These are phyloP conservation scores for Clonostachys rhizophaga DNA, from an alignment of 2,329 filamentous ascomycete species.

Conservation along the genomic window DNA sequence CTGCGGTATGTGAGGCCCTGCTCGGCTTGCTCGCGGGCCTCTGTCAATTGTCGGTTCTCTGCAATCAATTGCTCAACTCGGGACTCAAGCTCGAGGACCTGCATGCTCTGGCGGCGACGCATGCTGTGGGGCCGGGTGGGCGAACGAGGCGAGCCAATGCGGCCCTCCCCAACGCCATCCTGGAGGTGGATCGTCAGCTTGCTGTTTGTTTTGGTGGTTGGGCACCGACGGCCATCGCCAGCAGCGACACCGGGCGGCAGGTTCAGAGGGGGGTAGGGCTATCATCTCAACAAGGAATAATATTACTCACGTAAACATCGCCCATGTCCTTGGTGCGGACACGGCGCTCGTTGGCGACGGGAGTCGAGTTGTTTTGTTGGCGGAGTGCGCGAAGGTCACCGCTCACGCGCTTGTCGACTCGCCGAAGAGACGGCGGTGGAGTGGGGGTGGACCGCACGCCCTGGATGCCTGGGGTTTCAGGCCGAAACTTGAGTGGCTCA, in stretches of 20 bases:
- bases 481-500: conserved; percentile 49
- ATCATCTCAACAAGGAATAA: not conserved
- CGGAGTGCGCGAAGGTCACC: conserved; percentile 58
- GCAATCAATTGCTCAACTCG: conserved; percentile 78
- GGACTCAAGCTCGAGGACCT: conserved; percentile 86
- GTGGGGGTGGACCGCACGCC: conserved; percentile 30
- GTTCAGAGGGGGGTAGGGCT: not conserved
- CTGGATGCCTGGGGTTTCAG: conserved; percentile 57
- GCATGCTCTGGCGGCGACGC: conserved; percentile 96
- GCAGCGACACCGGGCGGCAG: not conserved
- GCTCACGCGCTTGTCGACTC: conserved; percentile 64
- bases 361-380: conserved; percentile 43
- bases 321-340: conserved; percentile 81
- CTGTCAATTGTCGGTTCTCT: conserved; percentile 77
- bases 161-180: conserved; percentile 93
- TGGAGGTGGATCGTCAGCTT: conserved; percentile 31
- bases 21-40: conserved; percentile 68
- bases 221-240: not conserved
- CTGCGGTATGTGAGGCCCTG: conserved; percentile 59
- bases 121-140: conserved; percentile 93
- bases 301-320: conserved; percentile 84
- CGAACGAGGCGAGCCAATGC: conserved; percentile 79
- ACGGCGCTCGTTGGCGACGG: conserved; percentile 83
- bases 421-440: conserved; percentile 65
- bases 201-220: not conserved